Evolutionary conservation across 2,329 filamentous ascomycete species (phyloP), one percentile per base, ranked within the genome.

Genomic region (Lecanoromycetidae sp.): DNA sequence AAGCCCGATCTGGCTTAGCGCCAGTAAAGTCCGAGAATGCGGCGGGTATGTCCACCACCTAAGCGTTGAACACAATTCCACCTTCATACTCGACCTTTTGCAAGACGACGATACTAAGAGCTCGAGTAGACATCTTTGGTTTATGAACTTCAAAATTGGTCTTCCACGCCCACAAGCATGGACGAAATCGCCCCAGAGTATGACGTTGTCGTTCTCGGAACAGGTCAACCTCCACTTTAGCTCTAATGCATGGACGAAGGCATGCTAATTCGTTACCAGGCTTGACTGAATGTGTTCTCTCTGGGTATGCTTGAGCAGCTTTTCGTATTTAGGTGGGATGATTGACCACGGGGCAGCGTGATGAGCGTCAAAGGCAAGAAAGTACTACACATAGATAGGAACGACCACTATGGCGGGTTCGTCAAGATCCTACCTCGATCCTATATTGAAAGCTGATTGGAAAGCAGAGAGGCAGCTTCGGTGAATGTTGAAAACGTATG

Each of bases 331-430:
- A 25, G 17, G 13, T 13, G 26, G 25, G 25, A 15, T 20, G 27
- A 22, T 35, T 49, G 32, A 40, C 19, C 10, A n/a, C n/a, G 10
- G 40, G 42, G 51, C 60, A 87, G 88, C 69, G 88, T 98, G 53
- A 73, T 96, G 64, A 94, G 87, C 72, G 90, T 96, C 61, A 95
- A 96, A 76, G 90, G 90, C 67, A 90, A 94, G 76, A 96, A 96
- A 75, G 91, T 98, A 63, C 78, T 98, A 56, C 91, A 98, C 73
- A 94, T 98, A 66, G 91, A 96, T 71, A 83, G 88, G 64, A 96
- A 96, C 66, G 87, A 94, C 66, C 88, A 96, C 74, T 96, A 95
- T 63, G 91, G 91, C 77, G 91, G 87, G 88, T 94, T 72, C 61
- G 84, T 75, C 51, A 32, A 47, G 44, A 33, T 46, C 53, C 45